Evolutionary conservation across 2,329 filamentous ascomycete genomes (phyloP).

Genomic region (Paramyrothecium roridum): DNA sequence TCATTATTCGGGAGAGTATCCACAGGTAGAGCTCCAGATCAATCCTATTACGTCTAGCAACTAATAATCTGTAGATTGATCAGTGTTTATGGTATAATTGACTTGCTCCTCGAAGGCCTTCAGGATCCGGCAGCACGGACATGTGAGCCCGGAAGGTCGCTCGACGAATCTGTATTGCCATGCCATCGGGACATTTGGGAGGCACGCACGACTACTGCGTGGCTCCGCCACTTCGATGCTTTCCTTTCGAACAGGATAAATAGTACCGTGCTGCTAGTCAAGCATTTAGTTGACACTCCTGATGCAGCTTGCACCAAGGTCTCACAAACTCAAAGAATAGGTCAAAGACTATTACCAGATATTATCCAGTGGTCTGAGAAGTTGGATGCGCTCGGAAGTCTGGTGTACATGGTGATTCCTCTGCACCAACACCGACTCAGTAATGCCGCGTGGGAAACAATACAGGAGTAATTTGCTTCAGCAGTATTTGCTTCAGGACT

Average conservation of each 20-base stretch:
- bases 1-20: background rate
- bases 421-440: background rate
- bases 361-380: slow-evolving; percentile 6
- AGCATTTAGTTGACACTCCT: background rate
- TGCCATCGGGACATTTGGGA: slow-evolving; percentile 3
- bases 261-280: background rate
- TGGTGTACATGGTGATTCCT: slow-evolving; percentile 8
- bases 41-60: background rate
- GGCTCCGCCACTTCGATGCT: slow-evolving; percentile 1
- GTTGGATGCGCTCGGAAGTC: slow-evolving; percentile 7
- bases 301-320: background rate
- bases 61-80: background rate
- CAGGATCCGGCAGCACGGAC: background rate
- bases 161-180: background rate
- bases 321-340: background rate
- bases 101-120: slow-evolving; percentile 4
- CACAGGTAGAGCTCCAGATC: background rate
- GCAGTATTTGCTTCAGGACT: no score
- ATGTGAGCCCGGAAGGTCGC: background rate
- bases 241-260: background rate
- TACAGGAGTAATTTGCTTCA: background rate
- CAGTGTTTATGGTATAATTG: background rate
- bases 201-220: slow-evolving; percentile 1
- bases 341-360: background rate
- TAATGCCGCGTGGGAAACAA: background rate